phyloP scores from a whole-genome alignment of 805 yeast species.

The Pichia pseudocactophila region DNA sequence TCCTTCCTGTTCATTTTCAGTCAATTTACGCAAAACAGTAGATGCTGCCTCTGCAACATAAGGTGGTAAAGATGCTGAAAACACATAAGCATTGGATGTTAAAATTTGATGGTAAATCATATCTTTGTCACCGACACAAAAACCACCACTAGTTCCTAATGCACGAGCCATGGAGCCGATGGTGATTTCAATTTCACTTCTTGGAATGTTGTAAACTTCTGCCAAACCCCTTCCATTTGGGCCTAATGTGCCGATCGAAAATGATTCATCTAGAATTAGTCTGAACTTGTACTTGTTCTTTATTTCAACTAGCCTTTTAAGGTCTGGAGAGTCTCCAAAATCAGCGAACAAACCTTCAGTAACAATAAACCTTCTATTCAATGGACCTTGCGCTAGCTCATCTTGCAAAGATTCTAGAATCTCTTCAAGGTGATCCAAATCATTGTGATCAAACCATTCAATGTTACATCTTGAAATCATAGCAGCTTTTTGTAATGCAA shows the following conservation, averaged over 20 bases:
- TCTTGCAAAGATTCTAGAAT: slow-evolving; percentile 54
- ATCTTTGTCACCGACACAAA: slow-evolving; percentile 75
- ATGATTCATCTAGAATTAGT: slow-evolving; percentile 77
- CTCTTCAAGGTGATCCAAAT: slow-evolving; percentile 70
- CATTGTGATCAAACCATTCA: slow-evolving; percentile 80
- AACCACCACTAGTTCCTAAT: slow-evolving; percentile 85
- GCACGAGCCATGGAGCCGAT: slow-evolving; percentile 79
- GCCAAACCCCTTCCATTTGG: slow-evolving; percentile 75
- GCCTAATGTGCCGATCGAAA: slow-evolving; percentile 83
- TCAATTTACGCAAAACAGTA: slow-evolving; percentile 38
- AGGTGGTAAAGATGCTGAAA: slow-evolving; percentile 91
- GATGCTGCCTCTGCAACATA: slow-evolving; percentile 67
- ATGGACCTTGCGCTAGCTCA: slow-evolving; percentile 56
- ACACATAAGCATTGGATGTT: slow-evolving; percentile 82
- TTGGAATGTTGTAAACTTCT: slow-evolving; percentile 61
- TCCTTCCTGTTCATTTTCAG: slow-evolving; percentile 27
- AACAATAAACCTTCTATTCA: slow-evolving; percentile 83
- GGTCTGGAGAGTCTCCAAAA: slow-evolving; percentile 70
- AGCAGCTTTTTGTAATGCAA: slow-evolving; percentile 82
- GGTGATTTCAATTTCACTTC: slow-evolving; percentile 73
- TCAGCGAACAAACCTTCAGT: slow-evolving; percentile 85
- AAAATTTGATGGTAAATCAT: slow-evolving; percentile 92
- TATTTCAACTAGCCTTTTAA: slow-evolving; percentile 59
- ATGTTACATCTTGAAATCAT: slow-evolving; percentile 79
- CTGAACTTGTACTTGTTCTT: slow-evolving; percentile 80